Evolutionary conservation across 2,329 filamentous ascomycete genomes (phyloP), one percentile per base, ranked within the genome.

Genomic region (Penicillium sp.): DNA sequence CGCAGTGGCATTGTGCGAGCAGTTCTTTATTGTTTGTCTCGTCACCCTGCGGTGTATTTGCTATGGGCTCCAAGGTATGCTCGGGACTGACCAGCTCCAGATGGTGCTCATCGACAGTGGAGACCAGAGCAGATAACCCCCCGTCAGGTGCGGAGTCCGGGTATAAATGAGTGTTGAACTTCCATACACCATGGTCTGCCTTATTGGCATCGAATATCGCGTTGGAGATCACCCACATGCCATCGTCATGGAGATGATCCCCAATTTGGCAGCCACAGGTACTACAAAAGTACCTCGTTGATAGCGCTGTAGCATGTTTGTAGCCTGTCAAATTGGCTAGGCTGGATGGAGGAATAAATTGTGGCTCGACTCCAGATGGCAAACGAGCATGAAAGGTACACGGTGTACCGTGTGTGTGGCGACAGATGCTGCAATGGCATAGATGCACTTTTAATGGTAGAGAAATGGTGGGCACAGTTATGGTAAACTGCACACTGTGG

Each of bases 371-470:
- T 0, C 55, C 61, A 3, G 43, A 13, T 1, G 69, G 66, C 7
- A 71, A 55, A 3, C 55, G 48, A 8, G 68, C 54, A 41, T 71
- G 69, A 52, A 70, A 68, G n/a, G 52, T 60, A 47, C 62, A 68
- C 3, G 56, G 51, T 47, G 73, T 66, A 26, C 78, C 78, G 29
- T 75, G 74, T 22, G 68, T 73, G 55, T 70, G 72, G 24, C 77
- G 73, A 55, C 77, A 81, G 35, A 76, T 70, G 52, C 66, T 68
- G 66, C 79, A 81, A 61, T 79, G 74, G 66, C 79, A 81, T 46
- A 80, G 69, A 58, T 75, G 71, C 10, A 70, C 64, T 44, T 67
- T 65, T 5, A 80, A 60, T 2, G 78, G 79, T 5, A 80, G 69
- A 5, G 55, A 59, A 2, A 63, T 53, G 1, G 53, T 57, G 0